Evolutionary conservation across 768 basidiomycete genomes (phyloP).

Genomic region (Amylocystis lapponica): DNA sequence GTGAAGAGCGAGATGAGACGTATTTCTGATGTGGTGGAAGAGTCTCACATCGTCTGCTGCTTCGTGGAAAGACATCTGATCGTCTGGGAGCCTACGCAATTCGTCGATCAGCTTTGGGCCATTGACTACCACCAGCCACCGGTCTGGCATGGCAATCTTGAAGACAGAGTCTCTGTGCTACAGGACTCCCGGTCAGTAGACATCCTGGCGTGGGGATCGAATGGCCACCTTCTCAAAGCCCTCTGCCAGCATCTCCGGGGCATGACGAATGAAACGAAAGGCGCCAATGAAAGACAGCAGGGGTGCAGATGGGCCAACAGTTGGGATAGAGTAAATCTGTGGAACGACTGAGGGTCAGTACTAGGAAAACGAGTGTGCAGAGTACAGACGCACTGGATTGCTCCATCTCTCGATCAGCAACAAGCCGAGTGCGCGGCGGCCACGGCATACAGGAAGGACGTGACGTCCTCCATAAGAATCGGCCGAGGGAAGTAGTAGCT

Average conservation of each 20-base stretch:
- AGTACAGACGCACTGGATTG: no score
- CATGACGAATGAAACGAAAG: slow-evolving; percentile 4
- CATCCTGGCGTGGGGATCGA: background rate
- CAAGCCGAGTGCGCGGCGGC: no score
- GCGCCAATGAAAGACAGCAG: slow-evolving; percentile 16
- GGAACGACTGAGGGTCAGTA: no score
- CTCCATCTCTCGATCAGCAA: no score
- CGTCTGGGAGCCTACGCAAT: slow-evolving; percentile 40
- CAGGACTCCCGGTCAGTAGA: background rate
- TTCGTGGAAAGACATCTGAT: slow-evolving; percentile 37
- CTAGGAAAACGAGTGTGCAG: no score
- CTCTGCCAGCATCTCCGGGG: slow-evolving; percentile 6
- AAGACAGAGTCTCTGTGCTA: slow-evolving; percentile 26
- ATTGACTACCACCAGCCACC: slow-evolving; percentile 42
- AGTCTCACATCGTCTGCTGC: slow-evolving; percentile 33
- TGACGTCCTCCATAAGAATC: no score
- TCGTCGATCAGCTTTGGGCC: slow-evolving; percentile 45
- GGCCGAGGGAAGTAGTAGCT: no score
- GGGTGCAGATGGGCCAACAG: slow-evolving; percentile 16
- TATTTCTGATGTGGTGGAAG: background rate
- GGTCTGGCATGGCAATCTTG: slow-evolving; percentile 38
- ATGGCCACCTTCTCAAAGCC: slow-evolving; percentile 20
- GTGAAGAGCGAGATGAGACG: background rate
- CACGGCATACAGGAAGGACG: no score
- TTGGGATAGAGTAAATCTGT: slow-evolving; percentile 19